phyloP scores from a whole-genome alignment of 164 flowering plant species.

The Stephania cephalantha region DNA sequence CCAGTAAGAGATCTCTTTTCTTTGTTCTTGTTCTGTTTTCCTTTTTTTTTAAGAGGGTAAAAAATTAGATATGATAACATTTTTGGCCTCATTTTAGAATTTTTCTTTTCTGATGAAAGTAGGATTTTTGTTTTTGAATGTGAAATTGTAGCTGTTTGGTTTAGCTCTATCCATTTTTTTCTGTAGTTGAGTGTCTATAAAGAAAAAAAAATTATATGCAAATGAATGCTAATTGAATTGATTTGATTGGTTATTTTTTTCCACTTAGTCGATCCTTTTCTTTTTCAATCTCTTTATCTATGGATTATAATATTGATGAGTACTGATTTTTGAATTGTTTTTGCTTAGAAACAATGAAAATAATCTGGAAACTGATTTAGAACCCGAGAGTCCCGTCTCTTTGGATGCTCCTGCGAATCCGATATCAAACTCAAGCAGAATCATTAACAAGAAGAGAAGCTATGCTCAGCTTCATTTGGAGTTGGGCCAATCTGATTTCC shows the following conservation, averaged over 20 bases:
- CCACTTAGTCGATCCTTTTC: not conserved
- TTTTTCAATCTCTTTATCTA: not conserved
- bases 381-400: conserved; percentile 10
- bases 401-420: conserved; percentile 14
- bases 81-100: no score
- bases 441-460: conserved; percentile 67
- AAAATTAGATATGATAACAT: no score
- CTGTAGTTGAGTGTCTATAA: no score
- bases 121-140: no score
- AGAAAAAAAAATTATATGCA: no score
- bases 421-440: conserved; percentile 18
- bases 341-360: conserved; percentile 14
- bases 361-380: not conserved
- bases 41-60: no score
- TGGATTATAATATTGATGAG: not conserved
- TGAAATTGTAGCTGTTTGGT: no score
- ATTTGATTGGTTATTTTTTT: not conserved
- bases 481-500: conserved; percentile 86
- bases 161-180: no score
- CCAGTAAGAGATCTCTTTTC: no score
- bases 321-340: not conserved
- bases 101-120: no score
- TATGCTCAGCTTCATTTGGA: conserved; percentile 82
- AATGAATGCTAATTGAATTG: no score
- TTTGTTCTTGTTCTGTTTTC: no score